These are phyloP conservation scores for Melocanna baccifera DNA, from an alignment of 176 grass and related monocot species.

Conservation along the genomic window DNA sequence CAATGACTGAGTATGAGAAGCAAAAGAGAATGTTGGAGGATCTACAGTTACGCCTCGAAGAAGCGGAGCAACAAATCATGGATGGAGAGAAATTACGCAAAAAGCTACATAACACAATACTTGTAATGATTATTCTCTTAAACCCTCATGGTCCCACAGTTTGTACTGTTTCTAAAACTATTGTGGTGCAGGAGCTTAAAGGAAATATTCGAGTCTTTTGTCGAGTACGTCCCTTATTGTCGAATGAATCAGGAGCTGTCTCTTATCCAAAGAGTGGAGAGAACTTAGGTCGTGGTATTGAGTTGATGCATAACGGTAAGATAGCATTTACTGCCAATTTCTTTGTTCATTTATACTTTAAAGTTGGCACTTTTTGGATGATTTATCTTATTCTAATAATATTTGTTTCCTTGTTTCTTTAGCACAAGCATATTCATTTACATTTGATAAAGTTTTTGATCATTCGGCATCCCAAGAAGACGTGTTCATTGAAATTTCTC, in stretches of 20 bases:
- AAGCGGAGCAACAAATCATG: slow-evolving; percentile 65
- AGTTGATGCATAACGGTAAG: slow-evolving; percentile 66
- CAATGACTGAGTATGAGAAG: slow-evolving; percentile 53
- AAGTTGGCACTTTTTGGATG: not conserved
- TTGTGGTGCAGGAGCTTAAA: slow-evolving; percentile 71
- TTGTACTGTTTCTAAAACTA: not conserved
- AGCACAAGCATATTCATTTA: slow-evolving; percentile 83
- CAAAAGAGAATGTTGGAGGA: slow-evolving; percentile 57
- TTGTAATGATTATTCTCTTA: slow-evolving; percentile 31
- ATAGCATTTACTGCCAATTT: not conserved
- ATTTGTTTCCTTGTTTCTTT: not conserved
- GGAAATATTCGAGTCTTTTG: slow-evolving; percentile 96
- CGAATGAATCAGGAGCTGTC: slow-evolving; percentile 55
- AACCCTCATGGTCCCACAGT: not conserved
- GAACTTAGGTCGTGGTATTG: slow-evolving; percentile 62
- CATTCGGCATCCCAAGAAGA: slow-evolving; percentile 77
- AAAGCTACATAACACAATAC: slow-evolving; percentile 81
- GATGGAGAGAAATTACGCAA: slow-evolving; percentile 79
- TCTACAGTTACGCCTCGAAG: slow-evolving; percentile 49
- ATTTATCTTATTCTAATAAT: not conserved
- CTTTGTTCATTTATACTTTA: not conserved
- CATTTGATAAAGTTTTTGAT: slow-evolving; percentile 90
- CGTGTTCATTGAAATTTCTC: slow-evolving; percentile 91
- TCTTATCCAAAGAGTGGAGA: slow-evolving; percentile 75
- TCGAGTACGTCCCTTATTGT: slow-evolving; percentile 60